phyloP scores from a whole-genome alignment of 2,329 filamentous ascomycete genomes.

The Colletotrichum orbiculare region DNA sequence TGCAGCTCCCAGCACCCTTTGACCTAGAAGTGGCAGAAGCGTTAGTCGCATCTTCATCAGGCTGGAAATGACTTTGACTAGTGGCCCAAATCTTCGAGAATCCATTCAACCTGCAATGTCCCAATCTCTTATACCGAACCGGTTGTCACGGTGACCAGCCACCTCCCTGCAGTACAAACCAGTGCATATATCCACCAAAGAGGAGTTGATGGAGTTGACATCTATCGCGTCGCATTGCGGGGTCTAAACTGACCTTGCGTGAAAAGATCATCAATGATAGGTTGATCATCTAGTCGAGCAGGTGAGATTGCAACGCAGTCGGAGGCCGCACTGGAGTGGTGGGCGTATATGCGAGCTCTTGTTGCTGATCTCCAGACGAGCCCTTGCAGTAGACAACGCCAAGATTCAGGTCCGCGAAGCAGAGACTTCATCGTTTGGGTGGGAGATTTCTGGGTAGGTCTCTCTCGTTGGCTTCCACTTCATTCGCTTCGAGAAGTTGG shows the following conservation, averaged over 20 bases:
- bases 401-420: not conserved
- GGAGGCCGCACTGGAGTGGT: not conserved
- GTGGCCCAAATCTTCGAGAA: too few species aligned
- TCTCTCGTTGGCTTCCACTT: not conserved
- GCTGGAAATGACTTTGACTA: too few species aligned
- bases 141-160: too few species aligned
- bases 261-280: not conserved
- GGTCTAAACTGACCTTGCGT: conserved; percentile 5
- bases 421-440: not conserved
- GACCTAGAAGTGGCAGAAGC: conserved; percentile 9
- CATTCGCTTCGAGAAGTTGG: not conserved
- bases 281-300: too few species aligned
- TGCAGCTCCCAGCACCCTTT: conserved; percentile 3
- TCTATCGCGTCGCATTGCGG: conserved; percentile 3
- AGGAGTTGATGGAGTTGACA: too few species aligned
- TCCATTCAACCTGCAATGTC: too few species aligned
- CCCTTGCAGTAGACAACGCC: not conserved
- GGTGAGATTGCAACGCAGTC: not conserved
- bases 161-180: too few species aligned
- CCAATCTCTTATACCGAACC: too few species aligned
- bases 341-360: not conserved
- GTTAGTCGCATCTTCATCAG: too few species aligned
- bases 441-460: not conserved
- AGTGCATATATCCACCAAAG: too few species aligned
- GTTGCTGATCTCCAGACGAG: not conserved